These are phyloP conservation scores for Rhodotorula graminis DNA, from an alignment of 768 basidiomycete genomes.

Conservation along the genomic window DNA sequence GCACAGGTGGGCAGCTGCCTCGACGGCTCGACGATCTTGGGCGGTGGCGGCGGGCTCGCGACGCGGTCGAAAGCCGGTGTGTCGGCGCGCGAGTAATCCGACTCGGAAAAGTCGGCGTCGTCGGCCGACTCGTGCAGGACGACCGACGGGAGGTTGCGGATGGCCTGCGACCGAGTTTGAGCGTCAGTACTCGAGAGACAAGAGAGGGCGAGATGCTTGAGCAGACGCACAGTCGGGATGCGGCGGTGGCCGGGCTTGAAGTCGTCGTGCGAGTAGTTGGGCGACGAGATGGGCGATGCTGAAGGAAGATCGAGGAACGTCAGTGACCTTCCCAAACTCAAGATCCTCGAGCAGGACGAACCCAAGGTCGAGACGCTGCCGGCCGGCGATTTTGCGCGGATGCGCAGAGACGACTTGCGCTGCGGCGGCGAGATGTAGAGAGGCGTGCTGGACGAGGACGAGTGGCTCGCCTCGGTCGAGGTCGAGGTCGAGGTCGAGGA, in stretches of 20 bases:
- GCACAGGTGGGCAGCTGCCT: constrained; percentile 29
- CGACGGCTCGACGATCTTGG: constrained; percentile 19
- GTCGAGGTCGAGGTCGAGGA: background rate
- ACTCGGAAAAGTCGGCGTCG: constrained; percentile 13
- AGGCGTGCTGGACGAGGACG: background rate
- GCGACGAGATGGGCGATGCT: background rate
- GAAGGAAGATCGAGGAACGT: too few relatives aligned
- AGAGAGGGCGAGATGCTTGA: too few relatives aligned
- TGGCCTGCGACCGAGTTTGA: constrained; percentile 7
- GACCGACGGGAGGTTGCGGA: constrained; percentile 30
- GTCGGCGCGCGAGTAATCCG: constrained; percentile 6
- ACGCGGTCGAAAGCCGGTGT: constrained; percentile 12
- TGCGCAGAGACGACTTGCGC: background rate
- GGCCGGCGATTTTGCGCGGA: background rate
- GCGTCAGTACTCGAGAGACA: background rate
- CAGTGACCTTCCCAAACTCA: background rate
- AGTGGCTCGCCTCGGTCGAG: background rate
- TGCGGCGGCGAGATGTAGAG: background rate
- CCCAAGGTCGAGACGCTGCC: background rate
- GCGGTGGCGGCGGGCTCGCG: constrained; percentile 29
- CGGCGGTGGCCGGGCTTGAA: constrained; percentile 30
- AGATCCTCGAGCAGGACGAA: background rate
- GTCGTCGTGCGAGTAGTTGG: background rate
- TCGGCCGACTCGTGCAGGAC: constrained; percentile 27
- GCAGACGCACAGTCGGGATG: constrained; percentile 21